phyloP scores from a whole-genome alignment of 768 basidiomycete genomes.

The Hortiboletus flavorubellus region DNA sequence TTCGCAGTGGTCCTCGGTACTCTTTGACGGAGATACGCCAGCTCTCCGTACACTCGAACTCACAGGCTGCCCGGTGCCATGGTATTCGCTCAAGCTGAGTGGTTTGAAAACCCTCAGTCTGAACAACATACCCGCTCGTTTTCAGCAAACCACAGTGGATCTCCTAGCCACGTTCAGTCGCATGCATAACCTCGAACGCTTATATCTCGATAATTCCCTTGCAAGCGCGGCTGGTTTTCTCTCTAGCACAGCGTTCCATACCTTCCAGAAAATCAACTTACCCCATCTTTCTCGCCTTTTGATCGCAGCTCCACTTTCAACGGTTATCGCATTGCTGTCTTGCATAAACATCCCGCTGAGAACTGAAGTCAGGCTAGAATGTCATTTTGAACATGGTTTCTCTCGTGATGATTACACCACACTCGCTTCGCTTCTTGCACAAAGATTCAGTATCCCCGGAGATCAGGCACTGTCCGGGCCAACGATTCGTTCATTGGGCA shows the following conservation, averaged over 20 bases:
- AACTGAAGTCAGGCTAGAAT: background rate
- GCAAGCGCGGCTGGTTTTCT: slow-evolving; percentile 4
- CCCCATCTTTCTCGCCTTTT: slow-evolving; percentile 8
- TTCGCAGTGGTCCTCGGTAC: background rate
- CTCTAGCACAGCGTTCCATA: background rate
- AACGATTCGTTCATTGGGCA: no score
- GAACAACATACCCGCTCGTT: slow-evolving; percentile 12
- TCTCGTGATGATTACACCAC: background rate
- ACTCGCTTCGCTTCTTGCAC: background rate
- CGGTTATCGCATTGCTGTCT: slow-evolving; percentile 5
- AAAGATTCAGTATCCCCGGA: background rate
- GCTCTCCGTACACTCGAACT: background rate
- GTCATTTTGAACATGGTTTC: background rate
- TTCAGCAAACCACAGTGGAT: slow-evolving; percentile 27
- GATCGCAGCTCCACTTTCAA: slow-evolving; percentile 5
- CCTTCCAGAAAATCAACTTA: background rate
- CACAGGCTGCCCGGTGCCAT: background rate
- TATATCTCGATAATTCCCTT: slow-evolving; percentile 33
- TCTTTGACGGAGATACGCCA: background rate
- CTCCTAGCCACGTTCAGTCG: slow-evolving; percentile 32
- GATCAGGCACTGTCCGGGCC: no score
- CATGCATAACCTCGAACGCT: slow-evolving; percentile 33
- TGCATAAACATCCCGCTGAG: slow-evolving; percentile 1
- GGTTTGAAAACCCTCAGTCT: slow-evolving; percentile 37
- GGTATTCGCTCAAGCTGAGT: background rate